These are phyloP conservation scores for Zygosaccharomyces pseudorouxii DNA, from an alignment of 805 yeast species.

Conservation along the genomic window DNA sequence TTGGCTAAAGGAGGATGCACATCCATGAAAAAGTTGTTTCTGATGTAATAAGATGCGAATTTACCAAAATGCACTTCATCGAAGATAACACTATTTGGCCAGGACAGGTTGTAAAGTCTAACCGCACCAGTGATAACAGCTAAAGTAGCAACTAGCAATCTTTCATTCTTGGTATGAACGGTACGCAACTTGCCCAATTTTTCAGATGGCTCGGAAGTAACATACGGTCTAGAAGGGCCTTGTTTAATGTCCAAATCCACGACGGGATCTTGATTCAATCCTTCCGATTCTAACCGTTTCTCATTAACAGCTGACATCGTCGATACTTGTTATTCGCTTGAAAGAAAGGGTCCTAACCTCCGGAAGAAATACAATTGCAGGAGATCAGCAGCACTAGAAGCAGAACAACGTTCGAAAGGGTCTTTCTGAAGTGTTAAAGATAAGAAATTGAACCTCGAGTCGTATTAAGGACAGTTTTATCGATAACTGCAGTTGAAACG, in stretches of 20 bases:
- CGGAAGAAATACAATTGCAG: not conserved
- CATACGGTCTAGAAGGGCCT: slow-evolving; percentile 52
- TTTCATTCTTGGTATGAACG: slow-evolving; percentile 38
- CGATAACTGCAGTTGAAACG: not conserved
- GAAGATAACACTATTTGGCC: slow-evolving; percentile 80
- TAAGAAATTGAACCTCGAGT: not conserved
- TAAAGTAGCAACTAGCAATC: slow-evolving; percentile 40
- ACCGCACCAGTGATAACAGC: slow-evolving; percentile 50
- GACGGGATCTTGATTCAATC: slow-evolving; percentile 27
- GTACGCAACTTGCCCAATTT: slow-evolving; percentile 40
- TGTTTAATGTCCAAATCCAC: slow-evolving; percentile 44
- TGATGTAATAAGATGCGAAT: slow-evolving; percentile 79
- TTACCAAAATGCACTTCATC: slow-evolving; percentile 97
- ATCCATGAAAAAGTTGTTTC: slow-evolving; percentile 63
- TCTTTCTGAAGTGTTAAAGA: not conserved
- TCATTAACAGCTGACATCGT: not conserved
- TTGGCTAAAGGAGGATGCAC: slow-evolving; percentile 79
- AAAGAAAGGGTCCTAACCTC: not conserved
- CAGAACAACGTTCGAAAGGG: not conserved
- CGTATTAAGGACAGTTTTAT: not conserved
- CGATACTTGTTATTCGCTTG: not conserved
- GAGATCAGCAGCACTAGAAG: not conserved
- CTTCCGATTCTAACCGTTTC: slow-evolving; percentile 5
- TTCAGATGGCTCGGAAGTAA: slow-evolving; percentile 48
- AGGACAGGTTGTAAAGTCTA: slow-evolving; percentile 55